phyloP scores from a whole-genome alignment of 179 eudicot genomes.

The Silene vulgaris region DNA sequence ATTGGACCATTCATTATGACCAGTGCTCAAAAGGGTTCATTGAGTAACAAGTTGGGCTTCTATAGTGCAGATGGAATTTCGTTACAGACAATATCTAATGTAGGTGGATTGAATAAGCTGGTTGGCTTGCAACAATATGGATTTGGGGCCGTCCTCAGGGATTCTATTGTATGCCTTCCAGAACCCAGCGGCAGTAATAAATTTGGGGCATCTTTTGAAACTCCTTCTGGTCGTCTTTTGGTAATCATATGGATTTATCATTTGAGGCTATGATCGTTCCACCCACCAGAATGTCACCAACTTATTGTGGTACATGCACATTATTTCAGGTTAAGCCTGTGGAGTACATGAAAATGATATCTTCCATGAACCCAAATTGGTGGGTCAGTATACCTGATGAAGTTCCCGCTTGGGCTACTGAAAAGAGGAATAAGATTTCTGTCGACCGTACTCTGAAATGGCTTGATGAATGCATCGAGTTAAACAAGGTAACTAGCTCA shows the following conservation, averaged over 20 bases:
- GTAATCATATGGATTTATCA: constrained; percentile 25
- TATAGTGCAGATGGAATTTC: constrained; percentile 55
- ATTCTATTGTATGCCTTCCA: constrained; percentile 58
- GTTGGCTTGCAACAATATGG: constrained; percentile 57
- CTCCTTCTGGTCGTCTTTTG: constrained; percentile 66
- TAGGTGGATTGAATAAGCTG: constrained; percentile 63
- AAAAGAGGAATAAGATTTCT: constrained; percentile 63
- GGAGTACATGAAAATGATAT: constrained; percentile 58
- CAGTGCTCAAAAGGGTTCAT: background rate
- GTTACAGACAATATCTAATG: constrained; percentile 36
- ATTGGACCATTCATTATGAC: background rate
- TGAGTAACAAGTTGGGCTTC: constrained; percentile 4
- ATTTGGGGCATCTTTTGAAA: constrained; percentile 70
- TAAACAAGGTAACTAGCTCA: constrained; percentile 36
- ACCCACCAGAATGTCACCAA: background rate
- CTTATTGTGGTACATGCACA: background rate
- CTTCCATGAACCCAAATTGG: constrained; percentile 60
- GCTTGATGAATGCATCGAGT: constrained; percentile 73
- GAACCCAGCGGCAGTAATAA: constrained; percentile 49
- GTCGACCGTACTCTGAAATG: constrained; percentile 71
- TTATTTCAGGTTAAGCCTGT: constrained; percentile 52
- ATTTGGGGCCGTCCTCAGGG: constrained; percentile 57
- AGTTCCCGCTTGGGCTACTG: constrained; percentile 70
- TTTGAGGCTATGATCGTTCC: background rate
- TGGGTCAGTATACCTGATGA: constrained; percentile 73